These are phyloP conservation scores for Bolboschoenus planiculmis DNA, from an alignment of 176 grass and related monocot genomes.

Conservation along the genomic window DNA sequence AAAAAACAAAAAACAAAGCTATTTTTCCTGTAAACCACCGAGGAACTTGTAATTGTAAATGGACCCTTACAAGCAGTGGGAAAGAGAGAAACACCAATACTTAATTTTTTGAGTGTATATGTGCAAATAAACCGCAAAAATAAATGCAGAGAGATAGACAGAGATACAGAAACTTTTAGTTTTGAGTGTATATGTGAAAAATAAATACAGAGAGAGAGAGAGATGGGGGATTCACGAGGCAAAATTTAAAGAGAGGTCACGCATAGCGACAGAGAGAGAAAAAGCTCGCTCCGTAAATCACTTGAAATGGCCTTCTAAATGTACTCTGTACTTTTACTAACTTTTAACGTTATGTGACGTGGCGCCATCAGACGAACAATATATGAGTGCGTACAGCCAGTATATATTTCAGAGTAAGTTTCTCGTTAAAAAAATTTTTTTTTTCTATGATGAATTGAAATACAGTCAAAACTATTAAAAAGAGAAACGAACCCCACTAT, in stretches of 20 bases:
- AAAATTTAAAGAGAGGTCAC: constrained; percentile 20
- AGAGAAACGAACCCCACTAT: not conserved
- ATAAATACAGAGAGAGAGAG: not conserved
- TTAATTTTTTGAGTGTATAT: not conserved
- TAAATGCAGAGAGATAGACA: not conserved
- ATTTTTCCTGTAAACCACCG: not conserved
- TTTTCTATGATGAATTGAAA: not conserved
- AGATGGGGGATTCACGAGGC: not conserved
- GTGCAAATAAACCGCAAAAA: not conserved
- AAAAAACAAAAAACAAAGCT: not conserved
- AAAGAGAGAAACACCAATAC: not conserved
- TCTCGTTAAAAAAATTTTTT: not conserved
- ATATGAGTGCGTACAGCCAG: not conserved
- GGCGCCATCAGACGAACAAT: not conserved
- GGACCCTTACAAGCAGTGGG: not conserved
- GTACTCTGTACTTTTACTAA: too few relatives aligned
- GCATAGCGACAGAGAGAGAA: constrained; percentile 3
- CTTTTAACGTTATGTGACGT: too few relatives aligned
- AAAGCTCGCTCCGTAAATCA: not conserved
- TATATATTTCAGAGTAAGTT: not conserved
- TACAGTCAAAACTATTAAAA: not conserved
- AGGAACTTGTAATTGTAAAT: not conserved
- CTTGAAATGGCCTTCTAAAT: too few relatives aligned
- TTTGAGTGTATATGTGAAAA: not conserved
- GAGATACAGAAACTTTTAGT: not conserved